These are phyloP conservation scores for Silene vulgaris DNA, from an alignment of 179 eudicot genomes.

Conservation along the genomic window DNA sequence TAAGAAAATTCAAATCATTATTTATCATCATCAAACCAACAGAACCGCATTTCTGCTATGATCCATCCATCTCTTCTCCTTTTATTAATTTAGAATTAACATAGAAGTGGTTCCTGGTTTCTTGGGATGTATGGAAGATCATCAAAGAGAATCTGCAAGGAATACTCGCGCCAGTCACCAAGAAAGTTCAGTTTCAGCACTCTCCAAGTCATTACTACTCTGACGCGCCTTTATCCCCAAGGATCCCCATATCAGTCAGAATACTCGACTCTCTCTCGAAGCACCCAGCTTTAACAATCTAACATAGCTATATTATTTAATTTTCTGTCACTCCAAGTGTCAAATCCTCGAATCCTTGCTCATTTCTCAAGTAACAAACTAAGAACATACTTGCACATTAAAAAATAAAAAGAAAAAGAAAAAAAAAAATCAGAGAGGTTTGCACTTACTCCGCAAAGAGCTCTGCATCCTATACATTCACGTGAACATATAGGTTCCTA, in stretches of 20 bases:
- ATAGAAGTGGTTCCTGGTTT: not conserved
- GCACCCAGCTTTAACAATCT: not conserved
- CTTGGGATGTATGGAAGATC: not conserved
- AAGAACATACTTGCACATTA: constrained; percentile 4
- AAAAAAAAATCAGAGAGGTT: not conserved
- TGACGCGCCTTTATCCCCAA: constrained; percentile 7
- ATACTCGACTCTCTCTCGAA: not conserved
- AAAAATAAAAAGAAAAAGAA: too few relatives aligned
- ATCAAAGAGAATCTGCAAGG: not conserved
- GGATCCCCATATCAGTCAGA: not conserved
- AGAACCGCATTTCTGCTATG: not conserved
- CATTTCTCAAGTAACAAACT: not conserved
- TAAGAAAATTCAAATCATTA: constrained; percentile 31
- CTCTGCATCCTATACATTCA: constrained; percentile 9
- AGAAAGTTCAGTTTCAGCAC: not conserved
- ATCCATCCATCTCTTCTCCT: not conserved
- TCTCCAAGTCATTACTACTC: not conserved
- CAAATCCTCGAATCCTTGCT: not conserved
- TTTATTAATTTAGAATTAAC: not conserved
- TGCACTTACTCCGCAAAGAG: not conserved
- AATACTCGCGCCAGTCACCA: not conserved
- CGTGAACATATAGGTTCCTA: not conserved
- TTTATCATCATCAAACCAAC: not conserved
- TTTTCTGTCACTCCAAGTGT: not conserved
- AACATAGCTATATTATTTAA: not conserved